Evolutionary conservation across 148 eudicot genomes (phyloP), one percentile per base, ranked within the genome.

Genomic region (Dysphania ambrosioides): DNA sequence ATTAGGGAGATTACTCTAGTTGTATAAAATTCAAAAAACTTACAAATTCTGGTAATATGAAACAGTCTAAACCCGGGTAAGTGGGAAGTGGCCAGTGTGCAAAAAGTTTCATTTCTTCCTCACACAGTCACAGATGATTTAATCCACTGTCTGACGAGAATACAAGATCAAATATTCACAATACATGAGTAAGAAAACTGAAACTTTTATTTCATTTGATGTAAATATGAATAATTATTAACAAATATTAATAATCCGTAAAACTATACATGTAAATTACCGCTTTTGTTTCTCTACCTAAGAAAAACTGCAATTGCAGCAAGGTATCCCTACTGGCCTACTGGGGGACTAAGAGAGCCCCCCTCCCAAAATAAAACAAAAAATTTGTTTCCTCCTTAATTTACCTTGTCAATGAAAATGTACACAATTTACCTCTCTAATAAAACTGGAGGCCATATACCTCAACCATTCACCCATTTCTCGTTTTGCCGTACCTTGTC

Each of bases 371-470:
- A 47, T 47, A 47, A 47, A 16, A n/a, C n/a, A 4, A 47, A 47
- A 47, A 47, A 18, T 47, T 12, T 47, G 53, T 47, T 47, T 47
- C 53, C 53, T 11, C 47, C 47, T 47, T 47, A 47, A 16, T 47
- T 47, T 68, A 68, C 23, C 73, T 42, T 18, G 32, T 42, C 9
- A 32, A 75, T 75, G 34, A 41, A 29, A 47, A 70, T 79, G 67
- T 75, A 75, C 75, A 71, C 58, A 71, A 55, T 58, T 59, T 3
- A 64, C 64, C 79, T 58, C 75, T 68, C 62, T 42, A 56, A 40
- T 38, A 74, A 79, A 70, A 61, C 36, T 29, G 70, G 71, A 74
- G 70, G 73, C 74, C 75, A 11, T 71, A 18, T 59, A 16, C 47
- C 38, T 7, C 11, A 66, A 57, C 26, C 11, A 55, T 31, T 26